phyloP scores from a whole-genome alignment of 805 yeast genomes.

The Geotrichum ghanense region DNA sequence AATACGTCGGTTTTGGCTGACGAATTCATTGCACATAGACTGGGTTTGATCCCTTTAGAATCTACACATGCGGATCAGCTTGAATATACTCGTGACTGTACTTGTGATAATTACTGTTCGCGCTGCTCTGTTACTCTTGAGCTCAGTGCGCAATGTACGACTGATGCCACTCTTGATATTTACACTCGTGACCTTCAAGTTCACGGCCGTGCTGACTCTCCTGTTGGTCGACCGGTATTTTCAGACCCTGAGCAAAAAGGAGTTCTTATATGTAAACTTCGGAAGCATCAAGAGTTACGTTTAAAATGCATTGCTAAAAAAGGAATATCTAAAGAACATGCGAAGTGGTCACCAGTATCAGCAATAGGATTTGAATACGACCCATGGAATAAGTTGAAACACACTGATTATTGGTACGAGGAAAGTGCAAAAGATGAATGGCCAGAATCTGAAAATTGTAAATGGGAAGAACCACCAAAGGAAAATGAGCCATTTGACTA shows the following conservation, averaged over 20 bases:
- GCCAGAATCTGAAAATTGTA: constrained; percentile 83
- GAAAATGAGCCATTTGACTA: constrained; percentile 82
- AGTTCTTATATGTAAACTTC: constrained; percentile 78
- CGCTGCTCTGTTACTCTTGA: constrained; percentile 85
- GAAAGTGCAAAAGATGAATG: constrained; percentile 81
- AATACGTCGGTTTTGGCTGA: constrained; percentile 95
- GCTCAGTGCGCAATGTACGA: constrained; percentile 78
- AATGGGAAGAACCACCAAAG: constrained; percentile 92
- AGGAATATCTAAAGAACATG: constrained; percentile 95
- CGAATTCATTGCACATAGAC: constrained; percentile 88
- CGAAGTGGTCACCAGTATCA: constrained; percentile 96
- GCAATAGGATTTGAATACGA: constrained; percentile 96
- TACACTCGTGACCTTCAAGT: constrained; percentile 71
- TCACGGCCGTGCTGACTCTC: constrained; percentile 30
- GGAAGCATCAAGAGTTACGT: constrained; percentile 84
- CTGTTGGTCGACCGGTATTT: constrained; percentile 76
- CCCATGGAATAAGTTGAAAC: constrained; percentile 97
- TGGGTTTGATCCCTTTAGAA: constrained; percentile 84
- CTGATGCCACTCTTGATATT: constrained; percentile 79
- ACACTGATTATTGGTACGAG: constrained; percentile 95
- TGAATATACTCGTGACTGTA: constrained; percentile 80
- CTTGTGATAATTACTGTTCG: constrained; percentile 95
- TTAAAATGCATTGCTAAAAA: constrained; percentile 92
- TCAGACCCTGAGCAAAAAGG: constrained; percentile 71
- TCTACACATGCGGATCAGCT: constrained; percentile 74